Percentiles rank a stretch among this genome's conserved stretches.
Conservation (phyloP, 768 basidiomycete species). For the Agrocybe pediades region DNA sequence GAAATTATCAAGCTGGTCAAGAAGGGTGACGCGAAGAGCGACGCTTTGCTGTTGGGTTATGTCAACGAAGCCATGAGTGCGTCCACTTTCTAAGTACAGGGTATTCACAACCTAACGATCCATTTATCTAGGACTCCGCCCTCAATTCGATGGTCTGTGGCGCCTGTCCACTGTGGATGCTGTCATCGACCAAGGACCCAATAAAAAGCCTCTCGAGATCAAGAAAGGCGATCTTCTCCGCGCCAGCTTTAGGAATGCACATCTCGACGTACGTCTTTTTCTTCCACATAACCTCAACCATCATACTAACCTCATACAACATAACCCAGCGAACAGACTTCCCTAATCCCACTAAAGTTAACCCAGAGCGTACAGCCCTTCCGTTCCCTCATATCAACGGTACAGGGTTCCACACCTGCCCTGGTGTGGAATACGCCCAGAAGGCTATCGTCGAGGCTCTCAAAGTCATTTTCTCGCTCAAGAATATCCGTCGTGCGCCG, state of each 20-base stretch:
- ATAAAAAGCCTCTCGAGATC: conserved; percentile 32
- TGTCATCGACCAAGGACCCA: conserved; percentile 35
- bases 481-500: conserved; percentile 6
- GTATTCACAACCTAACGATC: background rate
- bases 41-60: conserved; percentile 45
- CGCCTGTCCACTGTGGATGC: conserved; percentile 34
- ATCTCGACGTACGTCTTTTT: conserved; percentile 35
- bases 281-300: background rate
- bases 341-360: conserved; percentile 14
- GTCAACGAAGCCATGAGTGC: conserved; percentile 52
- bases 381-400: conserved; percentile 8
- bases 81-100: conserved; percentile 15
- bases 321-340: conserved; percentile 16
- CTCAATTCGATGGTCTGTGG: conserved; percentile 45
- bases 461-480: conserved; percentile 9
- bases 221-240: conserved; percentile 44
- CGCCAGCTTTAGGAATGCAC: conserved; percentile 43
- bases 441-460: conserved; percentile 10
- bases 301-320: background rate
- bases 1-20: conserved; percentile 38
- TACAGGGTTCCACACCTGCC: conserved; percentile 8
- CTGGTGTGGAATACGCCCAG: conserved; percentile 1
- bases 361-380: conserved; percentile 11
- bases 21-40: conserved; percentile 30
- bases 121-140: conserved; percentile 31